Evolutionary conservation across 2,329 filamentous ascomycete species (phyloP).

Genomic region (Colletotrichum siamense): DNA sequence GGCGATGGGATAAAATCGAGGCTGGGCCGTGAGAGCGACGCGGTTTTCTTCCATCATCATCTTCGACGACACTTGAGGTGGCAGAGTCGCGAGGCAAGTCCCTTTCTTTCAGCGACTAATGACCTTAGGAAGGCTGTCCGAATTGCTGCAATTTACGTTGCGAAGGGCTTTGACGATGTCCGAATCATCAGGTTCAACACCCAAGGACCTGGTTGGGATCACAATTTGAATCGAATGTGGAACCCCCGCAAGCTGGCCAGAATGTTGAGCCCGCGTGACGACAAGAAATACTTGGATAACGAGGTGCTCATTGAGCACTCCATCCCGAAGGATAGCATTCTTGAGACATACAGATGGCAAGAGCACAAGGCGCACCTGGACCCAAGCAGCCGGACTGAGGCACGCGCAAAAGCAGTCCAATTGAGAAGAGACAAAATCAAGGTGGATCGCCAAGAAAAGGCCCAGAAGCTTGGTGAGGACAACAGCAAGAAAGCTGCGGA

Average conservation of each 20-base stretch:
- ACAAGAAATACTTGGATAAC: not conserved
- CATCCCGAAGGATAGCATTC: not conserved
- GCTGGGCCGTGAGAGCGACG: not conserved
- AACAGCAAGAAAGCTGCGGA: not conserved
- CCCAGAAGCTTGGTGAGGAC: fast-evolving
- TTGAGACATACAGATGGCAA: not conserved
- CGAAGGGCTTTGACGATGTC: not conserved
- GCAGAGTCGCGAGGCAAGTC: not conserved
- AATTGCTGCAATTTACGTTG: not conserved
- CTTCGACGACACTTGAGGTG: not conserved
- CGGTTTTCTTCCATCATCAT: not conserved
- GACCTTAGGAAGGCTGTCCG: not conserved
- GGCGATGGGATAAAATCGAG: not conserved
- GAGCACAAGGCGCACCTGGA: not conserved
- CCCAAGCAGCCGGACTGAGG: fast-evolving
- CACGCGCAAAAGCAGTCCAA: not conserved
- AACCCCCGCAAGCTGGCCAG: not conserved
- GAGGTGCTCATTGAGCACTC: not conserved
- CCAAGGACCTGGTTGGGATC: not conserved
- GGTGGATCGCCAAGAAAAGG: not conserved
- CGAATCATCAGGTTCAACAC: not conserved
- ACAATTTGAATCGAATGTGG: not conserved
- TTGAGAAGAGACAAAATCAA: not conserved
- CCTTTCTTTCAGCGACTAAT: not conserved
- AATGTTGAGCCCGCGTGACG: not conserved